Conservation (phyloP, 1,284 basidiomycete genomes). For the Violaceomyces palustris region DNA sequence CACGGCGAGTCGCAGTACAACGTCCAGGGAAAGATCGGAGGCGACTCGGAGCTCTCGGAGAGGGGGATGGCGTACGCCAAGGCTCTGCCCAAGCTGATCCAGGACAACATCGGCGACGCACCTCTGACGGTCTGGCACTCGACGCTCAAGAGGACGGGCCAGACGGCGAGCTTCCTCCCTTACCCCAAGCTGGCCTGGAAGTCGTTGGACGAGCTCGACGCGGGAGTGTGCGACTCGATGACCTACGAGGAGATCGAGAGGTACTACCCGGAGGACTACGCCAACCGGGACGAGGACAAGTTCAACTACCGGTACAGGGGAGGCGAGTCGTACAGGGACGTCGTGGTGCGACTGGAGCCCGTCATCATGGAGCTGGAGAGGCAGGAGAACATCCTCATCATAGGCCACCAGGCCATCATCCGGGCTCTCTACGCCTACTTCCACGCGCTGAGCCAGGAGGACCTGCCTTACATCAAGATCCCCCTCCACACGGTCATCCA, state of each 20-base stretch:
- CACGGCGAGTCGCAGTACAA: constrained; percentile 98
- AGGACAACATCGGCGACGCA: constrained; percentile 83
- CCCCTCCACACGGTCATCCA: constrained; percentile 92
- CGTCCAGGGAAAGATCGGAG: constrained; percentile 92
- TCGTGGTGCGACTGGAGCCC: constrained; percentile 88
- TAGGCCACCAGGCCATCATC: constrained; percentile 76
- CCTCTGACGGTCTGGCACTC: constrained; percentile 95
- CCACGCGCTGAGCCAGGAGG: constrained; percentile 82
- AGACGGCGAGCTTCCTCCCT: constrained; percentile 75
- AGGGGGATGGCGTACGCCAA: constrained; percentile 79
- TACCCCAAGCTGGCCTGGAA: constrained; percentile 98
- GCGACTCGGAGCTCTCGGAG: constrained; percentile 80
- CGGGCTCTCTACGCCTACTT: constrained; percentile 74
- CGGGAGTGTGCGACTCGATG: constrained; percentile 98
- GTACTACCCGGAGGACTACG: constrained; percentile 96
- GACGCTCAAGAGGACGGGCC: constrained; percentile 83
- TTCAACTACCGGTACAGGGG: constrained; percentile 93
- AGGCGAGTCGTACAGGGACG: constrained; percentile 89
- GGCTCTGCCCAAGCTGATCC: constrained; percentile 80
- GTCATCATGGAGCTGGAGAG: constrained; percentile 98
- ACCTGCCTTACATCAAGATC: constrained; percentile 90
- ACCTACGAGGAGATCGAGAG: constrained; percentile 94
- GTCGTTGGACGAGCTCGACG: constrained; percentile 93
- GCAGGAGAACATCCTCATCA: constrained; percentile 92
- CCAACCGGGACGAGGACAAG: constrained; percentile 97